Percentiles rank a stretch among this genome's conserved stretches.
Evolutionary conservation across 805 yeast genomes (phyloP).

Genomic region (Schizosaccharomyces cryophilus): DNA sequence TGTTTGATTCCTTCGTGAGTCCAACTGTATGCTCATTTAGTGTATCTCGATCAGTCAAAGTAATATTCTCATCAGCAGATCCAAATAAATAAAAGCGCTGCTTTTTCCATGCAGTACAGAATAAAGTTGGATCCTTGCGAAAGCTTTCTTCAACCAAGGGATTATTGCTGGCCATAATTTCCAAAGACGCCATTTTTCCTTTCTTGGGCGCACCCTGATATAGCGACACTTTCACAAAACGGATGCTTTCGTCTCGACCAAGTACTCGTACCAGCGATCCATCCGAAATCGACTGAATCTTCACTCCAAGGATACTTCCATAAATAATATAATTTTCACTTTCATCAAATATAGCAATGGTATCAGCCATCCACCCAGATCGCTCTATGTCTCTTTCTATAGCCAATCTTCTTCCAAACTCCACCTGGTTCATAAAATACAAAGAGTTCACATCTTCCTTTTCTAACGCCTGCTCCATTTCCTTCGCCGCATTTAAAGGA

Average conservation of each 20-base stretch:
- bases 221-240: conserved; percentile 13
- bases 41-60: conserved; percentile 11
- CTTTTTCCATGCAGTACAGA: conserved; percentile 12
- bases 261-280: conserved; percentile 11
- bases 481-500: conserved; percentile 9
- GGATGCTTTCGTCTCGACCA: conserved; percentile 13
- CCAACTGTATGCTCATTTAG: conserved; percentile 10
- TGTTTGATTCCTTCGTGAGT: conserved; percentile 2
- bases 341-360: conserved; percentile 13
- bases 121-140: conserved; percentile 12
- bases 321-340: conserved; percentile 13
- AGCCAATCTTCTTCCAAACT: conserved; percentile 12
- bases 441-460: conserved; percentile 11
- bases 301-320: conserved; percentile 14
- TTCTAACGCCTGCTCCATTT: conserved; percentile 10
- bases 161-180: conserved; percentile 15
- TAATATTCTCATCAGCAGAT: conserved; percentile 6
- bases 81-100: conserved; percentile 13
- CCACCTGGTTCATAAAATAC: conserved; percentile 9
- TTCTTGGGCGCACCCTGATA: conserved; percentile 14
- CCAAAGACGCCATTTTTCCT: conserved; percentile 11
- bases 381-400: conserved; percentile 11
- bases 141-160: conserved; percentile 11
- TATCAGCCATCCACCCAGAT: neutral
- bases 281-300: conserved; percentile 12